A percentile compares a stretch with the other conserved stretches of the same genome.
phyloP scores from a whole-genome alignment of 345 rosid species.

The Barbarea vulgaris region DNA sequence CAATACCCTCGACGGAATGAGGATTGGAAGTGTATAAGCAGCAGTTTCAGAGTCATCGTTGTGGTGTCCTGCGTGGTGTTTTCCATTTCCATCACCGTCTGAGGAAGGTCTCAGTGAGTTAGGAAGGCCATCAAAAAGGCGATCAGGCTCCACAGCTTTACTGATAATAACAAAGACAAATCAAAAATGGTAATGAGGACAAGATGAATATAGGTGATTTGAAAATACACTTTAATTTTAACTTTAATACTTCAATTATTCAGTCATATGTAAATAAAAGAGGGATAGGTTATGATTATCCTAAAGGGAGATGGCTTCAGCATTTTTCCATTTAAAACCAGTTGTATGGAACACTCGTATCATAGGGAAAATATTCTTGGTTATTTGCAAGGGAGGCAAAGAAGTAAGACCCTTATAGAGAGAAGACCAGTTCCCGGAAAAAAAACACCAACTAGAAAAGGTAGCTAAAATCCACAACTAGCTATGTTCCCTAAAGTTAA shows the following conservation, averaged over 20 bases:
- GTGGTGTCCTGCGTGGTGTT: constrained; percentile 59
- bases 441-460: background rate
- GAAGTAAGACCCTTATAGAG: background rate
- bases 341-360: background rate
- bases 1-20: constrained; percentile 82
- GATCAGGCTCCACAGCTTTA: constrained; percentile 95
- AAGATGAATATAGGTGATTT: constrained; percentile 24
- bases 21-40: constrained; percentile 72
- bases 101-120: constrained; percentile 86
- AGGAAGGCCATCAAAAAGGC: constrained; percentile 93
- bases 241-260: background rate
- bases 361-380: background rate
- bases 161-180: constrained; percentile 49
- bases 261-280: background rate
- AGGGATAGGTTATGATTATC: background rate
- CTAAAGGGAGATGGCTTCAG: background rate
- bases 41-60: constrained; percentile 59
- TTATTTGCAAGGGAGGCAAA: background rate
- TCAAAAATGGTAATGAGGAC: background rate
- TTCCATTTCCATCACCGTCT: constrained; percentile 52
- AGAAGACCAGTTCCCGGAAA: background rate
- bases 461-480: constrained; percentile 7
- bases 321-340: background rate
- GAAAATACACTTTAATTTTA: background rate
- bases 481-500: background rate